Evolutionary conservation across 1,139 yeast genomes (phyloP), one percentile per base, ranked within the genome.

Genomic region (Pichiaceae sp.): DNA sequence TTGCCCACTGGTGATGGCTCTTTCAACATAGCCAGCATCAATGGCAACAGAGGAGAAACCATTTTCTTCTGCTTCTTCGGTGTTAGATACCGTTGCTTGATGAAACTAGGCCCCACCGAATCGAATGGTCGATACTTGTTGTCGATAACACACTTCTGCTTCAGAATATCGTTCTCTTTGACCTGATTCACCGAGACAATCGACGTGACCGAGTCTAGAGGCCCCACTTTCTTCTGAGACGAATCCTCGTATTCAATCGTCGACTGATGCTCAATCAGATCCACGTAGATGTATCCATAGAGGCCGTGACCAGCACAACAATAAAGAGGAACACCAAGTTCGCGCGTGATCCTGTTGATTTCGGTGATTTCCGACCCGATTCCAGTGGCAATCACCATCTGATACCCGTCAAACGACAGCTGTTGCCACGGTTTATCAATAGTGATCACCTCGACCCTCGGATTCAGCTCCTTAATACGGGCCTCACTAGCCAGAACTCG

Each of bases 201-300:
- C 17, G 72, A 70, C 38, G 79, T 72, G 14, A 68, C 65, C 9
- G 62, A 48, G 38, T 73, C 70, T 23, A 82, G 60, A 3, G 52
- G 53, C 0, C 83, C 84, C 3, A 61, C 29, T 38, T 63, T 61
- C 14, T 82, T 70, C 37, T 47, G 60, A 40, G 63, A 63, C 47
- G 63, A 71, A 52, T 53, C 71, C 45, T 61, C 70, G 60, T 48
- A 75, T 72, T 35, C 84, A 77, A 46, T 68, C 64, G 59, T 60
- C 24, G 76, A 72, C 31, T 66, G 63, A 57, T 85, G 89, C 38
- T 67, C 58, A 16, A 86, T 72, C 42, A 91, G 66, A 57, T 93
- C 98, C 3, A 78, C 78, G 51, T 89, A 77, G 2, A 85, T 70
- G 52, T 75, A 84, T 1, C 96, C 96, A 55, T 73, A 86, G 56